phyloP scores from a whole-genome alignment of 2,329 filamentous ascomycete genomes.

The Apiospora aurea region DNA sequence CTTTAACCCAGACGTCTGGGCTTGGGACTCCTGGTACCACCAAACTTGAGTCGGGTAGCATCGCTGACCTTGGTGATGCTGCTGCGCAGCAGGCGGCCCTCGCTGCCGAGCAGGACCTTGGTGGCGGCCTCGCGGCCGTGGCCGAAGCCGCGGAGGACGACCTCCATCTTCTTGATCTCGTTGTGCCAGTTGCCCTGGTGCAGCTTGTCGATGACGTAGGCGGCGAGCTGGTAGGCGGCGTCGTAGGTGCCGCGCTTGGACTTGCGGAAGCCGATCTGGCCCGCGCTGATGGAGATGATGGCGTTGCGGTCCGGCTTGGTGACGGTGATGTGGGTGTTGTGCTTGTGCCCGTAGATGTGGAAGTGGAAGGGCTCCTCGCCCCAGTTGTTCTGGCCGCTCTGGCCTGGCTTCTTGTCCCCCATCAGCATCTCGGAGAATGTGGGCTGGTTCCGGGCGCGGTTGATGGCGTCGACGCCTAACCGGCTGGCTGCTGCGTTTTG shows the following conservation, averaged over 20 bases:
- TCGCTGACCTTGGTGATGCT: slow-evolving; percentile 85
- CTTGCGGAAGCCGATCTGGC: slow-evolving; percentile 93
- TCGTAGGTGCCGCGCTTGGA: slow-evolving; percentile 83
- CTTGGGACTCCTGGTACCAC: slow-evolving; percentile 85
- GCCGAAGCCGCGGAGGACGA: slow-evolving; percentile 86
- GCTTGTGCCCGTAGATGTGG: slow-evolving; percentile 85
- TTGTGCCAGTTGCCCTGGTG: slow-evolving; percentile 80
- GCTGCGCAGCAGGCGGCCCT: slow-evolving; percentile 77
- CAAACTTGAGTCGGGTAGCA: slow-evolving; percentile 91
- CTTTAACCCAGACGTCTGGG: slow-evolving; percentile 73
- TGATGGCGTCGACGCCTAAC: slow-evolving; percentile 10
- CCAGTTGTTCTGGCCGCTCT: slow-evolving; percentile 38
- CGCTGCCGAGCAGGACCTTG: slow-evolving; percentile 86
- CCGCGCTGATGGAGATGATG: slow-evolving; percentile 80
- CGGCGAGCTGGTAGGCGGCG: slow-evolving; percentile 87
- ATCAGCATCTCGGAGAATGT: slow-evolving; percentile 30
- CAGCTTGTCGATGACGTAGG: slow-evolving; percentile 83
- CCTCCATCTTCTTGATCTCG: slow-evolving; percentile 78
- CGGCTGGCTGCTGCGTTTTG: neutral
- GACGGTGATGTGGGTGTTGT: slow-evolving; percentile 95
- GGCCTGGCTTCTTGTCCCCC: slow-evolving; percentile 36
- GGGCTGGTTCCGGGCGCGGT: slow-evolving; percentile 26
- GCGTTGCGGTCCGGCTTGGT: slow-evolving; percentile 81
- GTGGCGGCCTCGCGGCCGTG: slow-evolving; percentile 85
- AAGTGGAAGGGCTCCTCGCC: slow-evolving; percentile 77